phyloP scores from a whole-genome alignment of 345 rosid genomes.

The Brassica nigra region DNA sequence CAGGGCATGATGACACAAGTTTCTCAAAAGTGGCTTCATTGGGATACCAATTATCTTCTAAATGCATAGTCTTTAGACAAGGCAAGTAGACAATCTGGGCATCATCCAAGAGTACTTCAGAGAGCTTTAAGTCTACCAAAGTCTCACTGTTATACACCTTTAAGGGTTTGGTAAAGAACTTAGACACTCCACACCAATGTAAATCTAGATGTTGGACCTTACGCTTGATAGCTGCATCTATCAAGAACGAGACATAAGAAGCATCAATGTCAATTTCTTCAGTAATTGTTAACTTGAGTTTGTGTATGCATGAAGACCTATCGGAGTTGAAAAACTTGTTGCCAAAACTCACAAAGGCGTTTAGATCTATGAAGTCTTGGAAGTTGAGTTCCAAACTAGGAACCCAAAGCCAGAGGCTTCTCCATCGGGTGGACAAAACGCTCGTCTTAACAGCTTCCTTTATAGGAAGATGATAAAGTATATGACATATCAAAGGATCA shows the following conservation, averaged over 20 bases:
- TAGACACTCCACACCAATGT: not conserved
- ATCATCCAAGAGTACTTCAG: not conserved
- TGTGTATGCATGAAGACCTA: not conserved
- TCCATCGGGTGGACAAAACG: constrained; percentile 11
- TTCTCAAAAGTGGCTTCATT: not conserved
- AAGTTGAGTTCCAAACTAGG: not conserved
- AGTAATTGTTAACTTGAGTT: not conserved
- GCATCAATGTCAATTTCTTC: not conserved
- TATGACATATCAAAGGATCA: not conserved
- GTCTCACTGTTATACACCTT: not conserved
- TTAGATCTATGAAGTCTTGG: not conserved
- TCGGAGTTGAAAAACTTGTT: not conserved
- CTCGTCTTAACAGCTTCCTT: constrained; percentile 2
- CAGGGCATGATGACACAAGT: not conserved
- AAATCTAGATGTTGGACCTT: not conserved
- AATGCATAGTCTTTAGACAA: not conserved
- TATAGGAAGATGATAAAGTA: not conserved
- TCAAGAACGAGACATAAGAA: not conserved
- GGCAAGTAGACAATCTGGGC: not conserved
- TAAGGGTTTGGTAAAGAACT: not conserved
- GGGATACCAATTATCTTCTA: not conserved
- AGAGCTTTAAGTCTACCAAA: not conserved
- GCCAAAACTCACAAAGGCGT: constrained; percentile 9
- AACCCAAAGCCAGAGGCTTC: not conserved
- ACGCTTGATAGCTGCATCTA: not conserved